Evolutionary conservation across 1,139 yeast species (phyloP).

Genomic region (Hyphopichia burtonii): DNA sequence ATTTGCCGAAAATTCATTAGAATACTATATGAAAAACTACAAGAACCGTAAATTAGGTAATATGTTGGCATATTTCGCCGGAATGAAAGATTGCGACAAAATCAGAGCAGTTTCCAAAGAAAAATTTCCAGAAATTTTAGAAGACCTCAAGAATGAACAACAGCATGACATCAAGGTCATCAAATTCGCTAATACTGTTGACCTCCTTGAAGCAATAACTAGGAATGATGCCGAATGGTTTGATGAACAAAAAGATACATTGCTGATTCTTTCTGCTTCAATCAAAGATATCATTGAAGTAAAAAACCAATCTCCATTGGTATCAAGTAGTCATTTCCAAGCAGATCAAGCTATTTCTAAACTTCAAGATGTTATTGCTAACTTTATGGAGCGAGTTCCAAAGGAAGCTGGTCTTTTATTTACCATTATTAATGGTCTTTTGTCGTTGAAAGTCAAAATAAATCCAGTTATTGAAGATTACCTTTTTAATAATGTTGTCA

Average conservation of each 20-base stretch:
- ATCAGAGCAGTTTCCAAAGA: conserved; percentile 56
- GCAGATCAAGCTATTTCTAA: conserved; percentile 70
- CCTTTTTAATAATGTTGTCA: conserved; percentile 57
- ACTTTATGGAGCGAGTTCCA: conserved; percentile 39
- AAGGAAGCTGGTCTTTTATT: conserved; percentile 39
- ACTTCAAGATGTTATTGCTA: conserved; percentile 56
- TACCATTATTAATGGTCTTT: conserved; percentile 48
- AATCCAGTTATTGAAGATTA: conserved; percentile 54
- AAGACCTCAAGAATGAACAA: conserved; percentile 43
- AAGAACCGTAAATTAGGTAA: conserved; percentile 68
- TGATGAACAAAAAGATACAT: conserved; percentile 45
- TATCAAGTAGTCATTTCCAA: conserved; percentile 67
- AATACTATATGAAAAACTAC: conserved; percentile 67
- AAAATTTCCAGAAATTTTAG: conserved; percentile 42
- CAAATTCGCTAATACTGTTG: conserved; percentile 71
- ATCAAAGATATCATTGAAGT: conserved; percentile 46
- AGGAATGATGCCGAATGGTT: conserved; percentile 64
- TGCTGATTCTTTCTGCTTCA: conserved; percentile 47
- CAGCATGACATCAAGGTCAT: conserved; percentile 55
- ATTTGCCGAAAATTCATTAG: conserved; percentile 73
- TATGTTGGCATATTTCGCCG: conserved; percentile 63
- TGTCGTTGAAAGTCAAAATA: conserved; percentile 46
- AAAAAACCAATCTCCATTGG: conserved; percentile 41
- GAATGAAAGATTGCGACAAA: conserved; percentile 55
- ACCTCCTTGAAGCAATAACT: conserved; percentile 56